phyloP scores from a whole-genome alignment of 495 filamentous ascomycete genomes.

The Penicillium robsamsonii region DNA sequence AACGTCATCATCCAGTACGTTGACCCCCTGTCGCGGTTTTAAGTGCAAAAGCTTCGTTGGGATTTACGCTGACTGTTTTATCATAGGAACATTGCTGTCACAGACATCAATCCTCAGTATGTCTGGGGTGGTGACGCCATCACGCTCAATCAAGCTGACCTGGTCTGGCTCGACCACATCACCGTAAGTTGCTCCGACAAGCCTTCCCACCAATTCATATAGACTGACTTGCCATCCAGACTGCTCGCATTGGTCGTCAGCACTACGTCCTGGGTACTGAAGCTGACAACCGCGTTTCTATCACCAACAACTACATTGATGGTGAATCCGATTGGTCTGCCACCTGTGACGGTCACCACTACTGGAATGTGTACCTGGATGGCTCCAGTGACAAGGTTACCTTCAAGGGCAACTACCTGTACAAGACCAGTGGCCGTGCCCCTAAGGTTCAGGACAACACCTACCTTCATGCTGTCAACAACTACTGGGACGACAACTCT shows the following conservation, averaged over 20 bases:
- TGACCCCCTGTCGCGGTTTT: no score
- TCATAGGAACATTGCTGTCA: slow-evolving; percentile 44
- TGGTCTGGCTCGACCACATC: slow-evolving; percentile 51
- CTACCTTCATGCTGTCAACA: slow-evolving; percentile 52
- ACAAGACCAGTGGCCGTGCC: slow-evolving; percentile 41
- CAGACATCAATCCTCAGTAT: slow-evolving; percentile 48
- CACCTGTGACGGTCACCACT: slow-evolving; percentile 45
- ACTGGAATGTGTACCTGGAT: slow-evolving; percentile 46
- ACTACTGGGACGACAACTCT: slow-evolving; percentile 53
- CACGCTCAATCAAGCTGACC: slow-evolving; percentile 38
- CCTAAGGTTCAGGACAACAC: slow-evolving; percentile 46
- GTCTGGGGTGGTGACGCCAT: slow-evolving; percentile 53
- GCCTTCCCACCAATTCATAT: background rate
- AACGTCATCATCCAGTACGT: slow-evolving; percentile 49
- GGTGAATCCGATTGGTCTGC: slow-evolving; percentile 39
- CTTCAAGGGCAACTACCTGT: slow-evolving; percentile 48
- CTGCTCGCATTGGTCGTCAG: slow-evolving; percentile 46
- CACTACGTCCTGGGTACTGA: slow-evolving; percentile 43
- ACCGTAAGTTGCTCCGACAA: slow-evolving; percentile 14
- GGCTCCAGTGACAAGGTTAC: slow-evolving; percentile 43
- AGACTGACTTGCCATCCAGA: slow-evolving; percentile 10
- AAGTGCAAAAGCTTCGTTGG: background rate
- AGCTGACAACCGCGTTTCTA: slow-evolving; percentile 40
- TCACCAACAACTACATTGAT: slow-evolving; percentile 49
- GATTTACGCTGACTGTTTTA: background rate